A percentile compares a stretch with the other conserved stretches of the same genome.
phyloP scores from a whole-genome alignment of 2,329 filamentous ascomycete genomes.

The Coleophoma eucalyptorum region DNA sequence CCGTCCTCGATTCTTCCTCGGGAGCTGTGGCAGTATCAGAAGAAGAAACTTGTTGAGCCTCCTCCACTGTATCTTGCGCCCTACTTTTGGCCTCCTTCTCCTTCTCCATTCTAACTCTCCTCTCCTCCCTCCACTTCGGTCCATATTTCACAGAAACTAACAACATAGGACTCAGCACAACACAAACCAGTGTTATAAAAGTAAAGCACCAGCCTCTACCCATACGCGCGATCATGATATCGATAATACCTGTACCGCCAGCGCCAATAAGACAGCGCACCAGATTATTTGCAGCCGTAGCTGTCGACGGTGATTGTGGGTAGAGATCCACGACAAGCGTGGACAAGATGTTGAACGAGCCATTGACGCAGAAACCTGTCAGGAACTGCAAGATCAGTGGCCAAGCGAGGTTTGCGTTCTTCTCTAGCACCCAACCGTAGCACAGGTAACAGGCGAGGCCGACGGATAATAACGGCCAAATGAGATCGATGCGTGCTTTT shows the following conservation, averaged over 20 bases:
- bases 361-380: constrained; percentile 54
- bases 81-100: constrained; percentile 25
- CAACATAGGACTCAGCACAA: constrained; percentile 43
- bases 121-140: constrained; percentile 46
- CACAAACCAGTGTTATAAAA: constrained; percentile 48
- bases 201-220: constrained; percentile 62
- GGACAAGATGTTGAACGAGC: constrained; percentile 59
- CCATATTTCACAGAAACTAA: constrained; percentile 45
- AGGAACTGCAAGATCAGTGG: constrained; percentile 54
- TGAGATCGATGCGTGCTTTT: constrained; percentile 43
- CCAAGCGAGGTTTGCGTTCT: constrained; percentile 45
- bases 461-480: constrained; percentile 49
- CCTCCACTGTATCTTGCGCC: neutral
- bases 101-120: constrained; percentile 35
- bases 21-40: too few species aligned
- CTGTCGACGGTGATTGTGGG: constrained; percentile 55
- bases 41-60: too few species aligned
- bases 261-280: constrained; percentile 59
- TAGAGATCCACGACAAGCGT: constrained; percentile 62
- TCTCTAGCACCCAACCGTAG: constrained; percentile 55
- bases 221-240: constrained; percentile 52
- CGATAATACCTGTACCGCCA: constrained; percentile 53
- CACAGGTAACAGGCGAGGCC: constrained; percentile 49
- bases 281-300: constrained; percentile 61
- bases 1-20: neutral